These are phyloP conservation scores for Mycena pura DNA, from an alignment of 768 basidiomycete species.

Conservation along the genomic window DNA sequence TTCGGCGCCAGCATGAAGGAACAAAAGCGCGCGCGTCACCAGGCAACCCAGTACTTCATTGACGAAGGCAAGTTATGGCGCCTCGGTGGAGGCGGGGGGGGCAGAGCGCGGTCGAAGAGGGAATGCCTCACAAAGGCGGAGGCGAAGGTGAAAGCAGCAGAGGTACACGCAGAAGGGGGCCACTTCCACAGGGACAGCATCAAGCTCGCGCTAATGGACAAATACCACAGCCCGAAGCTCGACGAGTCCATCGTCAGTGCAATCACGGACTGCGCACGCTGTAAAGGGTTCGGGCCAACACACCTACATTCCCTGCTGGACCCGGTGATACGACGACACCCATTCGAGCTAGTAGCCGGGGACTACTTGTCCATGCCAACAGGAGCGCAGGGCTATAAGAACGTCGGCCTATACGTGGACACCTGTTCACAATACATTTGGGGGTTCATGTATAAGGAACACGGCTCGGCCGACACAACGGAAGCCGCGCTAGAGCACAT, in stretches of 20 bases:
- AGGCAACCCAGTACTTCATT: constrained; percentile 2
- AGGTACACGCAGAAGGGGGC: not conserved
- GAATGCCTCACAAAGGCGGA: constrained; percentile 14
- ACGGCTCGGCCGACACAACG: not conserved
- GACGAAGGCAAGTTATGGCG: constrained; percentile 8
- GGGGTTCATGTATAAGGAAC: constrained; percentile 23
- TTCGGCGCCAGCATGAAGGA: constrained; percentile 19
- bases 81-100: not conserved
- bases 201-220: constrained; percentile 21
- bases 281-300: constrained; percentile 31
- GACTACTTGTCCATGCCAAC: constrained; percentile 23
- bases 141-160: constrained; percentile 11
- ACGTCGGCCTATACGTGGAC: constrained; percentile 25
- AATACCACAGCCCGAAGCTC: constrained; percentile 1
- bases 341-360: constrained; percentile 24
- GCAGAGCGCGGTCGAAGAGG: not conserved
- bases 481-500: constrained; percentile 26
- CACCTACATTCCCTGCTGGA: constrained; percentile 24
- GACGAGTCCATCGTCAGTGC: constrained; percentile 16
- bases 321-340: constrained; percentile 21
- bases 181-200: constrained; percentile 17
- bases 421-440: constrained; percentile 19
- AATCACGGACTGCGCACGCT: constrained; percentile 19
- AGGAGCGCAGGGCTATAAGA: constrained; percentile 27
- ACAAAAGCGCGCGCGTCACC: not conserved